Base-by-base conservation (phyloP, 2,329 filamentous ascomycete species). In the Calonectria pseudoturangicola region DNA sequence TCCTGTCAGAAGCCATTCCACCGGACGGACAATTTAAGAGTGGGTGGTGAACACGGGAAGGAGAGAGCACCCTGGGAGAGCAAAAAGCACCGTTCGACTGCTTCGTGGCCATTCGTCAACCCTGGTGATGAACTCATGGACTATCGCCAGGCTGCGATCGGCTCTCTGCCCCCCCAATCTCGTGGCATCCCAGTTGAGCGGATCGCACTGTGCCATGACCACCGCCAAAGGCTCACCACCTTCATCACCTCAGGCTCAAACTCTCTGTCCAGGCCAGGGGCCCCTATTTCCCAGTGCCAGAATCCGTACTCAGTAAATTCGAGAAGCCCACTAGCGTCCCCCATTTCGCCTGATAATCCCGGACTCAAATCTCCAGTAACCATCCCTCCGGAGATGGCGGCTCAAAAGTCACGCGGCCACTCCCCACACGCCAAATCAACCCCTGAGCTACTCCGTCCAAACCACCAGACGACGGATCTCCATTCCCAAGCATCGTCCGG, bases 331-430 rank as follows among this genome's bases (percentile, higher is more conserved):
- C 72, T 77, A 77, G 73, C 70, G 68, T 60, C 43, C 60, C 48
- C 70, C 43, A 71, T 70, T 70, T 74, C 66, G 66, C 66, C 74
- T 74, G 69, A 43, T 56, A 48, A 67, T 68, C 65, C 70, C 65
- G 39, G 65, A 33, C 66, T 56, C 70, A 72, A 68, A 72, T 72
- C 70, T 71, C 68, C 65, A 64, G 36, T 27, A 65, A 50, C 65
- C 72, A 56, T 70, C 66, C 66, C 65, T 73, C 75, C 69, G 77
- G 78, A 77, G 74, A 79, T 80, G 78, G 77, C 77, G 78, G 78
- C 78, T 80, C 75, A 73, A 75, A 62, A 72, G 74, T 79, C 78
- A 79, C 76, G 76, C 77, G 74, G 76, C 66, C 71, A 21, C 56
- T 60, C 67, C 68, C 68, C 66, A 69, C 71, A 65, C 45, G 48